These are phyloP conservation scores for Colletotrichum sp. DNA, from an alignment of 2,329 filamentous ascomycete species.

Conservation along the genomic window DNA sequence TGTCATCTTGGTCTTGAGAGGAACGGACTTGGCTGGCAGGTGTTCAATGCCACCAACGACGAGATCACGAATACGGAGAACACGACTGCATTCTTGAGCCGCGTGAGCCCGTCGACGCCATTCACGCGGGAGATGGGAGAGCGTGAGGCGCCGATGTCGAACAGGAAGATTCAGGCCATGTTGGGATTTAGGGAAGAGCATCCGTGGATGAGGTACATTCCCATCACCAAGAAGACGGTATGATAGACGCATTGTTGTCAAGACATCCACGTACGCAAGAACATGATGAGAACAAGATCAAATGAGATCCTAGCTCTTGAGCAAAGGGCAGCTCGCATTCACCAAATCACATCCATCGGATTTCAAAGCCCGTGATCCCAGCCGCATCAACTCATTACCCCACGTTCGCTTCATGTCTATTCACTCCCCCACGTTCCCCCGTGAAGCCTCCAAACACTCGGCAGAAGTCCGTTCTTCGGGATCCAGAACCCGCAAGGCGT, in stretches of 20 bases:
- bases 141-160: slow-evolving; percentile 65
- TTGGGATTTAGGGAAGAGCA: slow-evolving; percentile 65
- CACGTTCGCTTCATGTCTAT: neutral
- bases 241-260: neutral
- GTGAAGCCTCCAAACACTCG: neutral
- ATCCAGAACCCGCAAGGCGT: neutral
- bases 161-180: slow-evolving; percentile 63
- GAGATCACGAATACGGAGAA: slow-evolving; percentile 60
- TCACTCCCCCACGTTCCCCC: neutral
- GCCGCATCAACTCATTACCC: neutral
- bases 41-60: slow-evolving; percentile 70
- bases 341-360: neutral
- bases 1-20: slow-evolving; percentile 58
- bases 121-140: slow-evolving; percentile 62
- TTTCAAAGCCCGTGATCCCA: neutral
- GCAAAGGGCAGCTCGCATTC: neutral
- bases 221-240: neutral
- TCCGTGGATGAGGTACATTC: slow-evolving; percentile 47
- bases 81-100: slow-evolving; percentile 56
- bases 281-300: neutral
- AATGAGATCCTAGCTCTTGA: neutral
- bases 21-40: slow-evolving; percentile 63
- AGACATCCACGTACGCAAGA: neutral
- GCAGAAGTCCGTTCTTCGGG: neutral
- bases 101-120: slow-evolving; percentile 50